Base-by-base conservation (phyloP, 371 early-diverging fungal species). In the Rhizopus microsporus region DNA sequence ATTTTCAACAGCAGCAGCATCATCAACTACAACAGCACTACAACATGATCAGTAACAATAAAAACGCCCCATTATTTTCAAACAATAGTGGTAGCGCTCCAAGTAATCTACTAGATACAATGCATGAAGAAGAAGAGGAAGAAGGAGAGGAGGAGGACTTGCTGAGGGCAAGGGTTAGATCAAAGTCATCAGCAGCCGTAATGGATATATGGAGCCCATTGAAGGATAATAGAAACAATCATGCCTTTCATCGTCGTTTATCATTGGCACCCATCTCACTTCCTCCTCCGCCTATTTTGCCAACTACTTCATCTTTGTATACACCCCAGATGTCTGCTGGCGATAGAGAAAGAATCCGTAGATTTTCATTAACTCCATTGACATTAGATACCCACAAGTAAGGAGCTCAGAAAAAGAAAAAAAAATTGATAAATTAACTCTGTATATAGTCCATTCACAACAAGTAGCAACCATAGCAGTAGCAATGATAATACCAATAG, bases 101-200 rank as follows among this genome's bases (percentile, higher is more conserved):
- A 23, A 23, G 23, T 23, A 23, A 23, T 23, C 2, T 23, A 23
- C 23, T 69, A 39, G 61, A 54, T 23, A 67, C 70, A 9, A 72
- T 75, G 68, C 65, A 68, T 40, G 73, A 72, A 56, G 76, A 71
- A 23, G 69, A 72, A 5, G 67, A 67, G 34, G 68, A 64, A 48
- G 59, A 53, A 10, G 43, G 33, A 1, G 32, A 30, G 9, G 29
- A 33, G 45, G 52, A 56, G 13, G 34, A 50, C 3, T 29, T 10
- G 1, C n/a, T 15, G 4, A 30, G 51, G 31, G 53, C 51, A 53
- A 57, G 53, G 56, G 46, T 53, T 16, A 42, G 77, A 43, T 71
- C 72, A 13, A 77, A 74, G 57, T 77, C 77, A 0, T 68, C 74
- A n/a, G 71, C 71, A 10, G 68, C 72, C 31, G 64, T 70, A 0